These are phyloP conservation scores for Tetracentron sinense DNA, from an alignment of 164 flowering plant species.

Conservation along the genomic window DNA sequence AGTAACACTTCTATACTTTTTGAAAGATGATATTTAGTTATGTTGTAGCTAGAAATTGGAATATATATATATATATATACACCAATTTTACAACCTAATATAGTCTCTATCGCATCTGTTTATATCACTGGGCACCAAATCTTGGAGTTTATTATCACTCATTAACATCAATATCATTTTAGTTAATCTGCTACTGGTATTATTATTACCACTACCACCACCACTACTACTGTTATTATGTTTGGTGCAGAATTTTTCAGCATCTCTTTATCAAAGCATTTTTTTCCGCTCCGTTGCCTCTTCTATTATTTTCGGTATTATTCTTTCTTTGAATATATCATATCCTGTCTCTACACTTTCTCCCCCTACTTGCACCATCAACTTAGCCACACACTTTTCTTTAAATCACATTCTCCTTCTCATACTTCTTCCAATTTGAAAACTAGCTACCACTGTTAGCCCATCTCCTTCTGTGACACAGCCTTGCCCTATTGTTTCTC, in stretches of 20 bases:
- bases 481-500: not conserved
- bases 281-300: conserved; percentile 25
- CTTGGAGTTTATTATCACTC: too few relatives aligned
- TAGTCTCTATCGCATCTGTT: too few relatives aligned
- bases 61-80: too few relatives aligned
- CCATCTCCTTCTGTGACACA: not conserved
- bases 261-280: conserved; percentile 45
- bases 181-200: too few relatives aligned
- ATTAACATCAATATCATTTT: too few relatives aligned
- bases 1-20: too few relatives aligned
- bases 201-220: too few relatives aligned
- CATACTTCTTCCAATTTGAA: not conserved
- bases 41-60: too few relatives aligned
- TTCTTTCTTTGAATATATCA: conserved; percentile 26
- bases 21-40: too few relatives aligned
- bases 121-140: too few relatives aligned
- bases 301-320: conserved; percentile 34
- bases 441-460: not conserved
- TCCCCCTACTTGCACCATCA: conserved; percentile 37
- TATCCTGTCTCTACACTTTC: conserved; percentile 33
- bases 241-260: conserved; percentile 16
- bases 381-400: conserved; percentile 14
- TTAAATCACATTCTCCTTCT: conserved; percentile 23
- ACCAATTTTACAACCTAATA: too few relatives aligned
- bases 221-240: not conserved